Evolutionary conservation across 371 early-diverging fungal genomes (phyloP).

Genomic region (Amoeboaphelidium protococcarum): DNA sequence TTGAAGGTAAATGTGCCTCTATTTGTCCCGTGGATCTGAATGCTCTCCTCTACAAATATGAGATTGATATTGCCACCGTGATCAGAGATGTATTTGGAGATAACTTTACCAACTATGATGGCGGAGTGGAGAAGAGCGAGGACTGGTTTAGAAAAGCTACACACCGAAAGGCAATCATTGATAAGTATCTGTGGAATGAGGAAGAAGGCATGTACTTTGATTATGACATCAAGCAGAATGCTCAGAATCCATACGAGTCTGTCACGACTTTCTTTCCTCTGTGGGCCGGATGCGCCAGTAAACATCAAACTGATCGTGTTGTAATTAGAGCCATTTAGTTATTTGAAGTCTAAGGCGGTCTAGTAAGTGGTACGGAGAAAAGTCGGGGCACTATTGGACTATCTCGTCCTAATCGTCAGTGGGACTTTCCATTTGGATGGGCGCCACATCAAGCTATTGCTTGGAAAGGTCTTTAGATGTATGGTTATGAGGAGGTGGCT

Average conservation of each 20-base stretch:
- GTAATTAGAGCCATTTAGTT: conserved; percentile 9
- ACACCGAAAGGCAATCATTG: conserved; percentile 17
- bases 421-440: conserved; percentile 67
- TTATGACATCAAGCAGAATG: conserved; percentile 28
- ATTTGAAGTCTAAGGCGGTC: conserved; percentile 64
- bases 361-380: conserved; percentile 63
- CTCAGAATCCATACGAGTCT: conserved; percentile 33
- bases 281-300: conserved; percentile 40
- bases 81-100: conserved; percentile 17
- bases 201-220: conserved; percentile 50
- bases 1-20: conserved; percentile 68
- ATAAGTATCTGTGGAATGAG: conserved; percentile 47
- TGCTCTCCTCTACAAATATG: conserved; percentile 73
- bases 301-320: conserved; percentile 28
- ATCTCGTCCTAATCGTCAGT: conserved; percentile 75
- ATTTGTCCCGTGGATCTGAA: conserved; percentile 79
- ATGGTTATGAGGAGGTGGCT: conserved; percentile 33
- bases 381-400: conserved; percentile 45
- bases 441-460: conserved; percentile 92
- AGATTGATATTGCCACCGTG: conserved; percentile 53
- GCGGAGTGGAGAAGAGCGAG: neutral
- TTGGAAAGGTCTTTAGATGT: conserved; percentile 65
- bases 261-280: conserved; percentile 47
- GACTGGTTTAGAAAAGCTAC: conserved; percentile 6
- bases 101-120: neutral